Conservation (phyloP, 2,329 filamentous ascomycete species). For the Kalmusia sp. region DNA sequence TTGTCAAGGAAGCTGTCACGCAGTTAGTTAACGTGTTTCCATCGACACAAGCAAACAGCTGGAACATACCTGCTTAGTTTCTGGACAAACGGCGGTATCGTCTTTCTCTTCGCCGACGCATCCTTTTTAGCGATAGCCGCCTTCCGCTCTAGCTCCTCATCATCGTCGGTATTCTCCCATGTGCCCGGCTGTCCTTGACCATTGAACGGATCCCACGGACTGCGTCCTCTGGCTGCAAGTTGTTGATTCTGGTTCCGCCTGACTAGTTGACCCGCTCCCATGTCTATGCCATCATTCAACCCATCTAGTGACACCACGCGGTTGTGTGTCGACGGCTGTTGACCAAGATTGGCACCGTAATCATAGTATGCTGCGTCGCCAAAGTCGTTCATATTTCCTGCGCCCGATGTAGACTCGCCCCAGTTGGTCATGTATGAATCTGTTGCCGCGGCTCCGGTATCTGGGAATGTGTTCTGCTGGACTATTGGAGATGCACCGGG, state of each 20-base stretch:
- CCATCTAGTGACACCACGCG: slow-evolving; percentile 43
- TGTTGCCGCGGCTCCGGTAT: slow-evolving; percentile 48
- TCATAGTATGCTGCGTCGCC: slow-evolving; percentile 48
- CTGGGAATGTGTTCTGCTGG: slow-evolving; percentile 59
- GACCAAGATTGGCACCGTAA: slow-evolving; percentile 27
- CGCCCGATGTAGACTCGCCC: slow-evolving; percentile 33
- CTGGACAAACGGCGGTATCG: slow-evolving; percentile 97
- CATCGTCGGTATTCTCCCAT: slow-evolving; percentile 70
- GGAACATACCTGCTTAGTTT: slow-evolving; percentile 87
- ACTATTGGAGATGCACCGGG: slow-evolving; percentile 72
- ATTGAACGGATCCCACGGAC: slow-evolving; percentile 50
- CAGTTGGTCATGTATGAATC: slow-evolving; percentile 46
- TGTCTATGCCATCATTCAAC: slow-evolving; percentile 30
- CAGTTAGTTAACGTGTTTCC: slow-evolving; percentile 24
- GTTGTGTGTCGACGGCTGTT: slow-evolving; percentile 28
- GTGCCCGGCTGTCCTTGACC: slow-evolving; percentile 53
- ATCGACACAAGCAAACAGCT: neutral
- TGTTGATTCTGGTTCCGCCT: slow-evolving; percentile 56
- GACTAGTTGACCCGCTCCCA: slow-evolving; percentile 53
- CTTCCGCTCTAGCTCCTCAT: slow-evolving; percentile 80
- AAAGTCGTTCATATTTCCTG: slow-evolving; percentile 38
- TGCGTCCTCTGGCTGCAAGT: slow-evolving; percentile 47
- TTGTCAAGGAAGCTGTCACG: slow-evolving; percentile 83
- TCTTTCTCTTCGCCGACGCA: slow-evolving; percentile 86
- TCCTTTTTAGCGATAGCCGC: slow-evolving; percentile 86